Evolutionary conservation across 257 asterid species (phyloP).

Genomic region (Anisodus acutangulus): DNA sequence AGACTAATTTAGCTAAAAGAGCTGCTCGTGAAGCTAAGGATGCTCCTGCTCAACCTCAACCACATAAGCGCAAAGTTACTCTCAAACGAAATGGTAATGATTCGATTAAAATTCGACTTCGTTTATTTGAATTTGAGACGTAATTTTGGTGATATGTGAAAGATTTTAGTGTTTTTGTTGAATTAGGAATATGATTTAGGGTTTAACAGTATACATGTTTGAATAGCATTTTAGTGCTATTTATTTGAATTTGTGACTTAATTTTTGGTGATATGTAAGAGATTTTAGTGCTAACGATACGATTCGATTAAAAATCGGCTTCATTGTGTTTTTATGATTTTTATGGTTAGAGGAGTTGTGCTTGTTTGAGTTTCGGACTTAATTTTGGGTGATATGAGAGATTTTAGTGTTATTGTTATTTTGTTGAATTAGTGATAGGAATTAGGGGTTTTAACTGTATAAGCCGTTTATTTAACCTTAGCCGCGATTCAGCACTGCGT

Average conservation of each 20-base stretch:
- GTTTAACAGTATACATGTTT: neutral
- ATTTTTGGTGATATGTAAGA: neutral
- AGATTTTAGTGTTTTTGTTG: neutral
- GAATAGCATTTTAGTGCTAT: too few relatives aligned
- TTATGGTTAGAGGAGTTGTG: neutral
- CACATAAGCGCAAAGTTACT: constrained; percentile 84
- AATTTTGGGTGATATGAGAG: neutral
- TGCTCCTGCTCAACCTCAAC: constrained; percentile 98
- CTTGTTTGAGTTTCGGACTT: neutral
- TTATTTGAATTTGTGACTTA: neutral
- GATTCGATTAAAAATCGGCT: too few relatives aligned
- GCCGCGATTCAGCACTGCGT: neutral
- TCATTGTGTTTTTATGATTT: neutral
- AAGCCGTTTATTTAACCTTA: neutral
- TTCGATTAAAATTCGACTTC: neutral
- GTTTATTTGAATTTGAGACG: neutral
- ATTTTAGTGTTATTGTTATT: neutral
- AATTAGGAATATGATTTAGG: neutral
- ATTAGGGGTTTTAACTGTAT: neutral
- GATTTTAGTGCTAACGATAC: neutral
- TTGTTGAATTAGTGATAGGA: neutral
- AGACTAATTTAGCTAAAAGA: constrained; percentile 96
- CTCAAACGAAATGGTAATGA: constrained; percentile 70
- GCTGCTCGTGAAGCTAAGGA: constrained; percentile 99
- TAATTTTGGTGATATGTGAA: neutral